Percentiles rank a stretch among this genome's conserved stretches.
phyloP scores from a whole-genome alignment of 805 yeast genomes.

The Schizosaccharomyces osmophilus region DNA sequence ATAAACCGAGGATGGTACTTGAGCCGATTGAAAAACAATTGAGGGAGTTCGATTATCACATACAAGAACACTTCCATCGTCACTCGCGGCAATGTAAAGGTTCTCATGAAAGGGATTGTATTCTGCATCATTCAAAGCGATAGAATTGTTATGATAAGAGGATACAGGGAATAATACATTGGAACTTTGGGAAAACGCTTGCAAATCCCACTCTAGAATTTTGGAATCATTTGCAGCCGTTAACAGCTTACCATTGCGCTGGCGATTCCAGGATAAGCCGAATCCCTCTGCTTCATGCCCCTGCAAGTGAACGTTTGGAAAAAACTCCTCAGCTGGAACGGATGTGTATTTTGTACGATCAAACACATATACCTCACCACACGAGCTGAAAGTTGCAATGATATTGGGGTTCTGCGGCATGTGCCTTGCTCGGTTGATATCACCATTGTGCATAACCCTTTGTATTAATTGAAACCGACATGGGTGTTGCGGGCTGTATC shows the following conservation, averaged over 20 bases:
- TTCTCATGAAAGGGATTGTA: slow-evolving; percentile 24
- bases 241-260: slow-evolving; percentile 20
- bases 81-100: slow-evolving; percentile 46
- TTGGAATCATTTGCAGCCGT: slow-evolving; percentile 44
- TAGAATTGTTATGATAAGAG: slow-evolving; percentile 25
- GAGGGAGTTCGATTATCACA: background rate
- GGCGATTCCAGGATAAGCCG: slow-evolving; percentile 43
- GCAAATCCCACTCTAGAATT: slow-evolving; percentile 46
- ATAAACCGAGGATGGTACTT: slow-evolving; percentile 29
- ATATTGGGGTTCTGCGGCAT: slow-evolving; percentile 23
- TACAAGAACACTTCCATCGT: slow-evolving; percentile 18
- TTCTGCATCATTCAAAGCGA: slow-evolving; percentile 42
- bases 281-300: slow-evolving; percentile 45
- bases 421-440: slow-evolving; percentile 35
- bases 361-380: slow-evolving; percentile 15
- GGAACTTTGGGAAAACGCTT: slow-evolving; percentile 7
- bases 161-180: slow-evolving; percentile 20
- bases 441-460: slow-evolving; percentile 39
- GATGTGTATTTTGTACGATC: slow-evolving; percentile 55
- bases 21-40: background rate
- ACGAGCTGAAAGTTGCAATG: slow-evolving; percentile 29
- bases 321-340: slow-evolving; percentile 17
- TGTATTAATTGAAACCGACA: slow-evolving; percentile 18
- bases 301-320: slow-evolving; percentile 28
- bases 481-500: slow-evolving; percentile 8